Percentiles rank a stretch among this genome's conserved stretches.
Conservation (phyloP, 345 rosid species). For the Conringia planisiliqua region DNA sequence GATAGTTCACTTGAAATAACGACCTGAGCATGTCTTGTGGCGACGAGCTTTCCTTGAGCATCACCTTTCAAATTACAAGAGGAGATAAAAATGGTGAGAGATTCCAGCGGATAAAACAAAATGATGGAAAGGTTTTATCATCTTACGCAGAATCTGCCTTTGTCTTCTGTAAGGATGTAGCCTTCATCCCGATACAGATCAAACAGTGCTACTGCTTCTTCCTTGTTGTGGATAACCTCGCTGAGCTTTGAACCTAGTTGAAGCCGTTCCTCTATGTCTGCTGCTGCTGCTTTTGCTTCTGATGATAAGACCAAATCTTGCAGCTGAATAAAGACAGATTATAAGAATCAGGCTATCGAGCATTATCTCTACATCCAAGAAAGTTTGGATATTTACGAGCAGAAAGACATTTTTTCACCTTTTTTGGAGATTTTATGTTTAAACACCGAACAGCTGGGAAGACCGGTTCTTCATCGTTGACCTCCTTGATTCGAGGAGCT, state of each 20-base stretch:
- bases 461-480: constrained; percentile 95
- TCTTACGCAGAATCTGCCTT: constrained; percentile 69
- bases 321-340: constrained; percentile 36
- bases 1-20: constrained; percentile 81
- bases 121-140: not conserved
- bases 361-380: not conserved
- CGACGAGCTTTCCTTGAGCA: constrained; percentile 71
- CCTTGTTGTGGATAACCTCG: constrained; percentile 62
- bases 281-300: constrained; percentile 75
- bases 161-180: constrained; percentile 73
- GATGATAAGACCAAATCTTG: constrained; percentile 45
- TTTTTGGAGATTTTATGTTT: constrained; percentile 34
- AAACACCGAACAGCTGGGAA: constrained; percentile 58
- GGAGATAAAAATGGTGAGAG: not conserved
- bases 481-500: constrained; percentile 85
- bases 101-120: not conserved
- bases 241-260: constrained; percentile 84
- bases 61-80: constrained; percentile 52
- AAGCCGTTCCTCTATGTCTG: constrained; percentile 64
- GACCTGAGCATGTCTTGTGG: constrained; percentile 95
- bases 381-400: constrained; percentile 12
- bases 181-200: constrained; percentile 67
- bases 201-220: constrained; percentile 69
- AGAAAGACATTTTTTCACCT: constrained; percentile 32
- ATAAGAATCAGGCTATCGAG: not conserved